Percentiles rank a stretch among this genome's conserved stretches.
Conservation (phyloP, 2,329 filamentous ascomycete species). For the Fusarium sp. region DNA sequence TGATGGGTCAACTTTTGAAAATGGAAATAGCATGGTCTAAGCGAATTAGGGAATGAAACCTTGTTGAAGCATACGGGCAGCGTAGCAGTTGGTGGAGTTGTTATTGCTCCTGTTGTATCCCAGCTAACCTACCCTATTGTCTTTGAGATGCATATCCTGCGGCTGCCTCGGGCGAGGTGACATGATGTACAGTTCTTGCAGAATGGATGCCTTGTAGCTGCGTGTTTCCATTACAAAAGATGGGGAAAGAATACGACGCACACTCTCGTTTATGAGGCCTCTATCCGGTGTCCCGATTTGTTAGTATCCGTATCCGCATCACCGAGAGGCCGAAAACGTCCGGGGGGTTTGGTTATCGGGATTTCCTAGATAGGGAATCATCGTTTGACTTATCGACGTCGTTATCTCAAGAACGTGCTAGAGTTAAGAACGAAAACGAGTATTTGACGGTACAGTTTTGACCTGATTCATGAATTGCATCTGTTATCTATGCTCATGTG, state of each 20-base stretch:
- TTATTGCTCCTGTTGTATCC: background rate
- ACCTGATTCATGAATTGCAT: background rate
- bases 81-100: constrained; percentile 1
- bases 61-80: background rate
- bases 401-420: background rate
- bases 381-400: constrained; percentile 6
- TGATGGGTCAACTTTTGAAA: background rate
- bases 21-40: background rate
- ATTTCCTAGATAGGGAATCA: constrained; percentile 15
- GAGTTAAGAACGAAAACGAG: background rate
- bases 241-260: background rate
- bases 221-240: background rate
- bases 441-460: background rate
- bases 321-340: constrained; percentile 20
- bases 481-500: background rate
- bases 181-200: background rate
- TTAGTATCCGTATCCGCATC: constrained; percentile 8
- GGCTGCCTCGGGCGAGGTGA: background rate
- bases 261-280: background rate
- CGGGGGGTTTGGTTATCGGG: constrained; percentile 29
- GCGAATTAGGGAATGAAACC: background rate
- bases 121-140: background rate
- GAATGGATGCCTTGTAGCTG: background rate
- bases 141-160: background rate
- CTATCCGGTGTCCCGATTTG: constrained; percentile 1